A percentile compares a stretch with the other conserved stretches of the same genome.
These are phyloP conservation scores for Yamadazyma phyllophila DNA, from an alignment of 805 yeast genomes.

Conservation along the genomic window DNA sequence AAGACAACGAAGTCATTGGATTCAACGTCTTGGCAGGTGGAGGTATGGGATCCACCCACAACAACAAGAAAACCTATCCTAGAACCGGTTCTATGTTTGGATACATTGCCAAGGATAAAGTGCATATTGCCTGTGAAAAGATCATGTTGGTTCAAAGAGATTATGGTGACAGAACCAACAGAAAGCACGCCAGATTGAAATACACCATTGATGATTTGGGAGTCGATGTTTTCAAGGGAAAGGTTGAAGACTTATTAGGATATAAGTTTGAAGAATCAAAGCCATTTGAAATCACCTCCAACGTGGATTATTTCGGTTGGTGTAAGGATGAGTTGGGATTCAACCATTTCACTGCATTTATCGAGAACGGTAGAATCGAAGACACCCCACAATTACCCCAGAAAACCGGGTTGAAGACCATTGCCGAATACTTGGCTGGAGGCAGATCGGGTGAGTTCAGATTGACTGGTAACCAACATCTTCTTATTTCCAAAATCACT, in stretches of 20 bases:
- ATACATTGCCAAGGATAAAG: slow-evolving; percentile 62
- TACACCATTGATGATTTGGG: slow-evolving; percentile 94
- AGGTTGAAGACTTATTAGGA: slow-evolving; percentile 84
- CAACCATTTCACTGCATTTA: slow-evolving; percentile 89
- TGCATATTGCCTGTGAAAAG: slow-evolving; percentile 81
- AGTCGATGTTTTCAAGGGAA: slow-evolving; percentile 73
- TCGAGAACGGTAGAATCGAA: slow-evolving; percentile 95
- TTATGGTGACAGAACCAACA: slow-evolving; percentile 89
- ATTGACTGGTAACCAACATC: slow-evolving; percentile 94
- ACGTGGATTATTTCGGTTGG: slow-evolving; percentile 94
- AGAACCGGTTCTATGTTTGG: slow-evolving; percentile 90
- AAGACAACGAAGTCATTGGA: slow-evolving; percentile 66
- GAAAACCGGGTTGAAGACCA: slow-evolving; percentile 76
- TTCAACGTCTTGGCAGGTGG: slow-evolving; percentile 93
- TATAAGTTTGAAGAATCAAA: slow-evolving; percentile 66
- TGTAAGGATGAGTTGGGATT: slow-evolving; percentile 76
- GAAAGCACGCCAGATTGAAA: slow-evolving; percentile 97
- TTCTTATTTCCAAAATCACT: slow-evolving; percentile 68
- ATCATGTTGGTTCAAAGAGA: slow-evolving; percentile 94
- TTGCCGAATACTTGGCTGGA: slow-evolving; percentile 63
- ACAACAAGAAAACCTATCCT: slow-evolving; percentile 94
- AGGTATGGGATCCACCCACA: slow-evolving; percentile 98
- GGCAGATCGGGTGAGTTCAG: slow-evolving; percentile 79
- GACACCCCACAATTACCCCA: slow-evolving; percentile 89
- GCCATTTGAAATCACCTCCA: slow-evolving; percentile 76